These are phyloP conservation scores for Epichloe sibirici DNA, from an alignment of 2,329 filamentous ascomycete genomes.

Conservation along the genomic window DNA sequence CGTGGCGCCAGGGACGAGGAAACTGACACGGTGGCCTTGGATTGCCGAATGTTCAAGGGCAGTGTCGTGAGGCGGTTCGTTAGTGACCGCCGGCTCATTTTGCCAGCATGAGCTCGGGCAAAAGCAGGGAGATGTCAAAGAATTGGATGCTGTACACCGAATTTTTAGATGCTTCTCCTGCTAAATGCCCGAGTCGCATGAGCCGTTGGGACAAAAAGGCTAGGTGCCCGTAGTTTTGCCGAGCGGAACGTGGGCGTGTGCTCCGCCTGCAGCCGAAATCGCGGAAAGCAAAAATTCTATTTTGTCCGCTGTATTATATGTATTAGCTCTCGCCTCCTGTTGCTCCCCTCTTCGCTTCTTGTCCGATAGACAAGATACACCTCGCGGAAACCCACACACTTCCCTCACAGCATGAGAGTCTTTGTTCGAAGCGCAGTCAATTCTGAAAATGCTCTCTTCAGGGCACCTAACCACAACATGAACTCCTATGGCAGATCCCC, in stretches of 20 bases:
- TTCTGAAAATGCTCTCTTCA: constrained; percentile 28
- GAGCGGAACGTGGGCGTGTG: constrained; percentile 14
- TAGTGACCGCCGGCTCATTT: constrained; percentile 33
- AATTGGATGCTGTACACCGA: background rate
- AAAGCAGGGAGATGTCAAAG: background rate
- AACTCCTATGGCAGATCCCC: constrained; percentile 31
- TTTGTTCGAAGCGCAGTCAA: constrained; percentile 30
- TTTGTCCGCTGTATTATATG: constrained; percentile 16
- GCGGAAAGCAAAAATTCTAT: constrained; percentile 28
- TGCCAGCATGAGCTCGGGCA: constrained; percentile 12
- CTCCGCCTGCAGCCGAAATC: constrained; percentile 24
- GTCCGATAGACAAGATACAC: constrained; percentile 15
- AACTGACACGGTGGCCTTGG: constrained; percentile 12
- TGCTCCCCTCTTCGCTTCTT: constrained; percentile 10
- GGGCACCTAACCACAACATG: constrained; percentile 26
- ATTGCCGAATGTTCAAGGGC: constrained; percentile 17
- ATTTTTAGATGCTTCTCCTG: background rate
- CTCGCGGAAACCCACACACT: constrained; percentile 16
- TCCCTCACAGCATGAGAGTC: constrained; percentile 31
- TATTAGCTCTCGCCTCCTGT: constrained; percentile 11
- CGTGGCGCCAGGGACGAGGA: constrained; percentile 15
- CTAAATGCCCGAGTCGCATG: background rate
- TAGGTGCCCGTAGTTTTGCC: constrained; percentile 23
- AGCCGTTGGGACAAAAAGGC: constrained; percentile 8
- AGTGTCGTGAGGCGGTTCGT: constrained; percentile 31